Evolutionary conservation across 768 basidiomycete genomes (phyloP), one percentile per base, ranked within the genome.

Genomic region (Galerina sulciceps): DNA sequence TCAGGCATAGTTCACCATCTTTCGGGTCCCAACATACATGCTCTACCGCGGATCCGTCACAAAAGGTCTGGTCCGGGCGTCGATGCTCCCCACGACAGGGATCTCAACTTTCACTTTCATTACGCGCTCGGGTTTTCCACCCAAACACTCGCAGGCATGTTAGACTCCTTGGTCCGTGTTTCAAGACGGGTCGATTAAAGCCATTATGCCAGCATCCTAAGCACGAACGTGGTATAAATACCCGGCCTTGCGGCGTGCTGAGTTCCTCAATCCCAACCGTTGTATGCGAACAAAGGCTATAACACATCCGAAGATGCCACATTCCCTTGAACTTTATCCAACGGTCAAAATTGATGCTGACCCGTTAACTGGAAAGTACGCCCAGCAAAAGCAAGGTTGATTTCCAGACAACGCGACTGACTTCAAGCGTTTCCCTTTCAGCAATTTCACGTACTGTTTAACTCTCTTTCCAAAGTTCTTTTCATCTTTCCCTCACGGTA

Each of bases 1-100:
- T 87, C 88, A 89, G 75, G 76, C 87, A 90, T 89, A 89, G 86
- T 89, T 89, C 88, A 89, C 87, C 87, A 89, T 89, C 87, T 89
- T 90, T 89, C 87, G 86, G 88, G 87, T 89, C 88, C 86, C 85
- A 89, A 85, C 88, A 87, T 86, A 80, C 83, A 85, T 84, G 87
- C 88, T 89, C 87, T 82, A 86, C 87, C 85, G 81, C 86, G 80
- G 85, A 84, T 76, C 85, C 86, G 73, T 88, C 82, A 81, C 83
- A 84, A 75, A 85, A 88, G 80, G 76, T 88, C 85, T 69, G 82
- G 84, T 85, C 85, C 81, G 84, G 87, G 86, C 83, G 83, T 86
- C 82, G 81, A 77, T 89, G 87, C 86, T 76, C 82, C 80, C 85
- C 83, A 76, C 73, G 81, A 82, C 76, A 78, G 76, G 76, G 81